phyloP scores from a whole-genome alignment of 75 land plant species.

The Cunninghamia lanceolata region DNA sequence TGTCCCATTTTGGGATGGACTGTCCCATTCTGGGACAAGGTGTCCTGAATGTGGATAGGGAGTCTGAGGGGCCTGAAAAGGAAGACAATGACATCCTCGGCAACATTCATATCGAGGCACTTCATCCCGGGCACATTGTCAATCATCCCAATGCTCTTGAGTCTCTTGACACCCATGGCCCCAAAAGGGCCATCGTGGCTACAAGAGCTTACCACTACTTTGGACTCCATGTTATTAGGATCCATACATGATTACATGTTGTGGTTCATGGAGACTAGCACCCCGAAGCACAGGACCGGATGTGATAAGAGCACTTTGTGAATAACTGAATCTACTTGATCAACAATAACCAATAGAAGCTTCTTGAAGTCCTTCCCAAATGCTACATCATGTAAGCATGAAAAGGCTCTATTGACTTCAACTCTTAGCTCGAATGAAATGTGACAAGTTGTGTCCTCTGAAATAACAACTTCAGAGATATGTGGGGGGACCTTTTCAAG shows the following conservation, averaged over 20 bases:
- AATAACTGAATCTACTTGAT: too few species aligned
- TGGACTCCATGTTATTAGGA: slow-evolving; percentile 97
- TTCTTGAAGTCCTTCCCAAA: slow-evolving; percentile 27
- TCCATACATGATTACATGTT: slow-evolving; percentile 94
- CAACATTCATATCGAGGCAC: slow-evolving; percentile 90
- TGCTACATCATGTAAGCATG: slow-evolving; percentile 23
- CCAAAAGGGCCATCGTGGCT: slow-evolving; percentile 97
- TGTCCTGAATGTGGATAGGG: too few species aligned
- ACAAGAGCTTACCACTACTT: slow-evolving; percentile 93
- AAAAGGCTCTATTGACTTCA: slow-evolving; percentile 30
- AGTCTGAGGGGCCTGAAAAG: too few species aligned
- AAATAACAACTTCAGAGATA: slow-evolving; percentile 28
- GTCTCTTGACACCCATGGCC: slow-evolving; percentile 93
- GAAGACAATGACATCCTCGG: slow-evolving; percentile 94
- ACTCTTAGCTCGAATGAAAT: slow-evolving; percentile 22
- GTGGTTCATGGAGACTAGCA: slow-evolving; percentile 91
- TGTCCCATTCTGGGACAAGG: too few species aligned
- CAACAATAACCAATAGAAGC: slow-evolving; percentile 34
- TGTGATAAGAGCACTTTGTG: too few species aligned
- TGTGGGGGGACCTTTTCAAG: slow-evolving; percentile 60
- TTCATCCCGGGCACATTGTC: slow-evolving; percentile 94
- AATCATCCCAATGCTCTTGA: slow-evolving; percentile 87
- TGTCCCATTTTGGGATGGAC: too few species aligned
- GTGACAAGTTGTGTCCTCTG: slow-evolving; percentile 28
- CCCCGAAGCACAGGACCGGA: too few species aligned